Conservation (phyloP, 495 filamentous ascomycete species). For the Penicillium psychrofluorescens region DNA sequence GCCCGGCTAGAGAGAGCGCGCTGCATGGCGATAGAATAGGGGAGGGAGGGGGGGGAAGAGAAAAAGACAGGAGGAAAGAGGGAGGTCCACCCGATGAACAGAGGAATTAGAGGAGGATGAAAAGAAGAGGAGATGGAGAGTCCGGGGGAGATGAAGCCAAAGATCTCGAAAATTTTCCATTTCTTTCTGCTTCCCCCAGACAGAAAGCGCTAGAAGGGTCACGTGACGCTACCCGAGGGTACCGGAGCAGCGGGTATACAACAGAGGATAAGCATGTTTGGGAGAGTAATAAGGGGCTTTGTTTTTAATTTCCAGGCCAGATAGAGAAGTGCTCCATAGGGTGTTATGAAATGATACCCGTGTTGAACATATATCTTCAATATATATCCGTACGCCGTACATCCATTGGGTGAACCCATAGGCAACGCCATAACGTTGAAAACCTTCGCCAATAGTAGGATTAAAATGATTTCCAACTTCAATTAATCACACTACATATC, state of each 20-base stretch:
- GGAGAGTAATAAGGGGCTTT: not conserved
- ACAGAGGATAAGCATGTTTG: not conserved
- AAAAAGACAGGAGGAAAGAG: conserved; percentile 14
- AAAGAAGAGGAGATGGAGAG: conserved; percentile 18
- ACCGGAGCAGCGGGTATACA: conserved; percentile 16
- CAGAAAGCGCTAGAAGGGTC: conserved; percentile 41
- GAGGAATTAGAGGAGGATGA: conserved; percentile 15
- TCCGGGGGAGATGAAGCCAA: conserved; percentile 36
- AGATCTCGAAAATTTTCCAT: conserved; percentile 46
- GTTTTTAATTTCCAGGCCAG: too few species aligned
- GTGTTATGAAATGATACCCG: too few species aligned
- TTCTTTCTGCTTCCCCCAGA: conserved; percentile 38
- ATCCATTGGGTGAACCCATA: too few species aligned
- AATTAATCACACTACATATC: too few species aligned
- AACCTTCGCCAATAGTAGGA: too few species aligned
- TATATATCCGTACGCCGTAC: too few species aligned
- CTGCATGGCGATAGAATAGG: conserved; percentile 55
- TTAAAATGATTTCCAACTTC: too few species aligned
- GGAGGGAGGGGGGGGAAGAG: conserved; percentile 17
- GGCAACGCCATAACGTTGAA: too few species aligned
- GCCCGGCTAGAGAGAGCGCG: conserved; percentile 60
- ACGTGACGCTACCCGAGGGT: conserved; percentile 32
- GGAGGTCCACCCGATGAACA: conserved; percentile 12
- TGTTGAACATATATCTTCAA: too few species aligned
- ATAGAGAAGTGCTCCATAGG: too few species aligned